Evolutionary conservation across 1,284 basidiomycete genomes (phyloP), one percentile per base, ranked within the genome.

Genomic region (Sporisorium exsertum): DNA sequence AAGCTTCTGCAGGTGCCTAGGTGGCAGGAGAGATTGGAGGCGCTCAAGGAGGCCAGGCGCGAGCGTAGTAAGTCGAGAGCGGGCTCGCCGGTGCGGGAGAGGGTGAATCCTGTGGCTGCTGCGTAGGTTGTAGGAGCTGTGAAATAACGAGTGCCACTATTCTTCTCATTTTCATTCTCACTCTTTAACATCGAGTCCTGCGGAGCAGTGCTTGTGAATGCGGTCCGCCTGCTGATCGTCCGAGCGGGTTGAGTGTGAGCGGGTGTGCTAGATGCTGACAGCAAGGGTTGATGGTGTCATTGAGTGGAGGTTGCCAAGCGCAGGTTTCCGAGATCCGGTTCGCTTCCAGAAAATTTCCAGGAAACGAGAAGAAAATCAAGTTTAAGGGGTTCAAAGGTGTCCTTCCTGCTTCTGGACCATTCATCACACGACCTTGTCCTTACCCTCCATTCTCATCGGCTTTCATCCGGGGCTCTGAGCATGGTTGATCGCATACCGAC

Each of bases 1-100:
- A 86, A 86, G 72, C 66, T 87, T 33, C 79, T 84, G 46, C 76
- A 71, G 74, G 92, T 93, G 29, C 93, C 93, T 4, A 93, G 92
- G 87, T 90, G 95, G 88, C 89, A 90, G 84, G 89, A 90, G 52
- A 88, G 93, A 49, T 87, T 97, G 46, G 89, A 89, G 52, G 93
- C 94, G 83, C 87, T 96, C 54, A 88, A 88, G 72, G 81, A 78
- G 40, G 80, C 81, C 1, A 72, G 65, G 52, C n/a, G 65, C 27
- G 69, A 77, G 47, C 61, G 74, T 37, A 47, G n/a, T 15, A 27
- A 43, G 42, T 59, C 56, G n/a, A 54, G 63, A 13, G 40, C 56
- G 5, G 52, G 54, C 0, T 63, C 63, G 18, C 66, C 66, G 1
- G 60, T 70, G 15, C 67, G 61, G 50, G 72, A 70, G 51, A 70